Evolutionary conservation across 2,329 filamentous ascomycete species (phyloP).

Genomic region (Aplosporella prunicola): DNA sequence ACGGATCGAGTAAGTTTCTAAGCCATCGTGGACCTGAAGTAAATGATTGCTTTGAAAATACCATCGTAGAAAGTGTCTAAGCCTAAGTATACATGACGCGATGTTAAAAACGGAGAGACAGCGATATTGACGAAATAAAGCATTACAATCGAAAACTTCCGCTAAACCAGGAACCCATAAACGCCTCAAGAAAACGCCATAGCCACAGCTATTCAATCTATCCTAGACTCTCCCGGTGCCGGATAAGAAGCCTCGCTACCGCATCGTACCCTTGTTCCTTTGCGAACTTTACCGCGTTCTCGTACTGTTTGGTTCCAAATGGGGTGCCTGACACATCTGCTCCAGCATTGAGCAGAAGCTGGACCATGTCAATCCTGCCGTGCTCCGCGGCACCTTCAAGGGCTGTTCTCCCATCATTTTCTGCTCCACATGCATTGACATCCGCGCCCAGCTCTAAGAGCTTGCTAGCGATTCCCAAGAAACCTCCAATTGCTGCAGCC

Average conservation of each 20-base stretch:
- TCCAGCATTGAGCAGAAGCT: conserved; percentile 20
- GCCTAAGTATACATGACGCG: no score
- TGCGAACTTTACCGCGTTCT: neutral
- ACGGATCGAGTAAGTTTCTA: no score
- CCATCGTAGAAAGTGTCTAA: no score
- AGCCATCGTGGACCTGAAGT: no score
- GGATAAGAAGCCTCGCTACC: neutral
- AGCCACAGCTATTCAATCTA: no score
- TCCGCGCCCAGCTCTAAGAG: conserved; percentile 17
- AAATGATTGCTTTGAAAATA: no score
- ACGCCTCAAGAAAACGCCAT: no score
- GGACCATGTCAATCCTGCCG: conserved; percentile 21
- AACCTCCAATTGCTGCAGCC: conserved; percentile 19
- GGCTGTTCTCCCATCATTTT: conserved; percentile 17
- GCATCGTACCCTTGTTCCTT: neutral
- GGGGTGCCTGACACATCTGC: conserved; percentile 5
- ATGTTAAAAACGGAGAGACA: no score
- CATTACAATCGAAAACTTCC: no score
- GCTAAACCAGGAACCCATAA: no score
- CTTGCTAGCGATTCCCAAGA: conserved; percentile 15
- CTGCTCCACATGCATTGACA: conserved; percentile 15
- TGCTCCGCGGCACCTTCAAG: conserved; percentile 21
- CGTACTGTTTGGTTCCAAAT: neutral
- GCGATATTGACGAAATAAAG: no score
- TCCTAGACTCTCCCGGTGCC: no score